Base-by-base conservation (phyloP, 257 asterid genomes). In the Nicotiana tomentosiformis region DNA sequence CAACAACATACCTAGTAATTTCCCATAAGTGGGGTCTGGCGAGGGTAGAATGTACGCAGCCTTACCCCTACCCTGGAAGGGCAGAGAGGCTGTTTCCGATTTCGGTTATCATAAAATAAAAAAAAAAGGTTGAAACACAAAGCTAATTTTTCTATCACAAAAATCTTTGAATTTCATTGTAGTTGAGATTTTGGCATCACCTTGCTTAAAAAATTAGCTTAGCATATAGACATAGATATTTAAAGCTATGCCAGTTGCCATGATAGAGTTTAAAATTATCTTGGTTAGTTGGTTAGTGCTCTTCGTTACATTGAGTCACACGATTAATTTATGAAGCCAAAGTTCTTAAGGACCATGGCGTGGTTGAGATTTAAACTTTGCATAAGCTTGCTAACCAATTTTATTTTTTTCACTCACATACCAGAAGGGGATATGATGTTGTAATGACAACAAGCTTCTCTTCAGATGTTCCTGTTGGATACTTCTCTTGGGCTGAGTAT, bases 391-490 rank as follows among this genome's bases (percentile, higher is more conserved):
- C 46, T 76, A 58, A 76, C 80, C 43, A 51, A 51, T 76, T 51
- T 76, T 61, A 26, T 51, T 76, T 51, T 76, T 74, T 15, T 30
- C 16, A 29, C 23, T 76, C 80, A 15, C 64, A 26, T 85, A 46
- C 78, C 88, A 96, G 98, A 93, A 88, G 66, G 87, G 99, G 99
- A 83, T 96, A 88, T 86, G 87, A 86, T 72, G 85, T 94, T 85
- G 89, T 96, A 81, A 96, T 96, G 99, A 96, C 99, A 4, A 96
- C 99, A 39, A 93, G 99, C 89, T 98, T 96, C 86, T 94, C 98
- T 53, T 96, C 99, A 80, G 99, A 96, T 89, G 98, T 96, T 86
- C 99, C 99, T 1, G 99, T 93, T 87, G 99, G 99, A 77, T 96
- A 96, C 89, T 96, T 96, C 82, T 96, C 99, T 46, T 96, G 99